A percentile compares a stretch with the other conserved stretches of the same genome.
Conservation (phyloP, 768 basidiomycete species). For the Phanerochaete sordida region DNA sequence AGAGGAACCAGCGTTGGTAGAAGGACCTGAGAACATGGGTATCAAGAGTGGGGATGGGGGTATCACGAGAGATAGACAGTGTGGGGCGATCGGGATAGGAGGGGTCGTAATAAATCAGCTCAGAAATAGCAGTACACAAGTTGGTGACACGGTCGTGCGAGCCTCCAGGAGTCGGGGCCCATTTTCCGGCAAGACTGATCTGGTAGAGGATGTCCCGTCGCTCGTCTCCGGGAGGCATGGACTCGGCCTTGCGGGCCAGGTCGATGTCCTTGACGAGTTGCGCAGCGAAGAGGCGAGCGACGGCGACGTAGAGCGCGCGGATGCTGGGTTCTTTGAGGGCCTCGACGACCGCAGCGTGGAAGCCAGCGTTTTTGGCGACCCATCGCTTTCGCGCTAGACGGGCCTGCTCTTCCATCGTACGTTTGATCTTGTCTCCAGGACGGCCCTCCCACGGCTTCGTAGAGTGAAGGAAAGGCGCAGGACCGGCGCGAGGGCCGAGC, state of each 20-base stretch:
- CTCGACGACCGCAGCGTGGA: slow-evolving; percentile 34
- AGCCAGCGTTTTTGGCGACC: slow-evolving; percentile 15
- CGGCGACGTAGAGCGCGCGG: slow-evolving; percentile 59
- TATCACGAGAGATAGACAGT: slow-evolving; percentile 16
- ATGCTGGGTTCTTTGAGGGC: slow-evolving; percentile 48
- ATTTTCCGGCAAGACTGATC: slow-evolving; percentile 62
- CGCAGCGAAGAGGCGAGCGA: slow-evolving; percentile 57
- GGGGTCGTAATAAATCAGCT: slow-evolving; percentile 43
- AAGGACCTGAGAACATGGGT: slow-evolving; percentile 48
- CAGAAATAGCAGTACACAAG: slow-evolving; percentile 59
- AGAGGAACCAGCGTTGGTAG: slow-evolving; percentile 58
- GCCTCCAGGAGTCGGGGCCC: slow-evolving; percentile 59
- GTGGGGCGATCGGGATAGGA: slow-evolving; percentile 10
- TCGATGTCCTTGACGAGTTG: slow-evolving; percentile 47
- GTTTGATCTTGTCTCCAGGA: not conserved
- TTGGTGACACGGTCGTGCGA: slow-evolving; percentile 64
- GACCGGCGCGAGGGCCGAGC: slow-evolving; percentile 24
- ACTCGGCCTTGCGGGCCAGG: slow-evolving; percentile 33
- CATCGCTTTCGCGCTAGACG: not conserved
- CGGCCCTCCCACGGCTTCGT: no score
- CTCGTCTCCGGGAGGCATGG: slow-evolving; percentile 29
- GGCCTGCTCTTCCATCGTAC: slow-evolving; percentile 11
- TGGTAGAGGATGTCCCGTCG: slow-evolving; percentile 30
- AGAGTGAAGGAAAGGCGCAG: not conserved
- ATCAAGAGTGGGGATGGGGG: slow-evolving; percentile 32